Evolutionary conservation across 192 early-diverging fungal species (phyloP).

Genomic region (Coemansia sp.): DNA sequence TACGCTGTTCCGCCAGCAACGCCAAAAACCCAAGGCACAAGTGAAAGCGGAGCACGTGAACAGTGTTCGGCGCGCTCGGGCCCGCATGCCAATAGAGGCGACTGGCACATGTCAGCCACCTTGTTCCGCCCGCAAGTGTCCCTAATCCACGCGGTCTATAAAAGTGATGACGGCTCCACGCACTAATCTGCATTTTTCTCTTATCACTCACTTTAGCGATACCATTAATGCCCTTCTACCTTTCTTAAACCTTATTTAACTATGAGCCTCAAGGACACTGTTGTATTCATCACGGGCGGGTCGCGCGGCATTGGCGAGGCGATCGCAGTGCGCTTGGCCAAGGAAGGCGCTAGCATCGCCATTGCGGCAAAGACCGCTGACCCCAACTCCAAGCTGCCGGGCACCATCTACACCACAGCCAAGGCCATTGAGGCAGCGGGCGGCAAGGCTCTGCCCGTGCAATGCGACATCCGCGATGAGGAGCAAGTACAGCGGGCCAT

Average conservation of each 20-base stretch:
- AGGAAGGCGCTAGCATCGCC: slow-evolving; percentile 67
- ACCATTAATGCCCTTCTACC: not conserved
- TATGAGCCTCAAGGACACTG: slow-evolving; percentile 55
- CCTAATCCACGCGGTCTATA: not conserved
- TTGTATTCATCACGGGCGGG: slow-evolving; percentile 60
- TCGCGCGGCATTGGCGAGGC: slow-evolving; percentile 79
- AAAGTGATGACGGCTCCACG: not conserved
- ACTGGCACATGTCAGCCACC: slow-evolving; percentile 1
- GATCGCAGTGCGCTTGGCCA: slow-evolving; percentile 66
- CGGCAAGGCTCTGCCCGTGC: slow-evolving; percentile 70
- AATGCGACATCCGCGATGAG: slow-evolving; percentile 84
- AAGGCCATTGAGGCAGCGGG: slow-evolving; percentile 72
- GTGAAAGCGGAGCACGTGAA: not conserved
- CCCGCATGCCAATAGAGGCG: not conserved
- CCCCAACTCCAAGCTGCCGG: slow-evolving; percentile 71
- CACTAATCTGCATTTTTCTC: not conserved
- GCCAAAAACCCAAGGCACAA: too few species aligned
- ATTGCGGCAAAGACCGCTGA: slow-evolving; percentile 78
- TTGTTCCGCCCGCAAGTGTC: not conserved
- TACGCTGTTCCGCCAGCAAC: too few species aligned
- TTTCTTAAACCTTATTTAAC: not conserved
- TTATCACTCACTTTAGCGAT: not conserved
- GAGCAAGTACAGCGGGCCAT: slow-evolving; percentile 69
- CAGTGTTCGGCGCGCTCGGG: not conserved
- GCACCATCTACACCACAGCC: slow-evolving; percentile 80